A percentile compares a stretch with the other conserved stretches of the same genome.
Conservation (phyloP, 2,329 filamentous ascomycete genomes). For the Gliomastix tumulicola region DNA sequence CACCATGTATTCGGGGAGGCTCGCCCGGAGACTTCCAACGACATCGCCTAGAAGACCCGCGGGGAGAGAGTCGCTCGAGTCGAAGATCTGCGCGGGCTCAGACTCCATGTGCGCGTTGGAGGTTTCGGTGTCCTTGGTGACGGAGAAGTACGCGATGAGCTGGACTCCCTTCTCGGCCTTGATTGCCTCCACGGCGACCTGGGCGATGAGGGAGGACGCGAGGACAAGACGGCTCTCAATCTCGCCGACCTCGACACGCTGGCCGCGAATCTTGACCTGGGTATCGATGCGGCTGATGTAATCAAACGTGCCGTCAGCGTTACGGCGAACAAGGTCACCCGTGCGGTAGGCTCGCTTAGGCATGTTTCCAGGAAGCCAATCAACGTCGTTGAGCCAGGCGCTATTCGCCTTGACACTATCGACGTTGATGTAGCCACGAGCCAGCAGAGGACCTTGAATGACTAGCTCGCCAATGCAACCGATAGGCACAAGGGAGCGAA, state of each 20-base stretch:
- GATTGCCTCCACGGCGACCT: slow-evolving; percentile 1
- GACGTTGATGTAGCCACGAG: slow-evolving; percentile 7
- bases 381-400: slow-evolving; percentile 4
- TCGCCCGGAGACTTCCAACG: slow-evolving; percentile 4
- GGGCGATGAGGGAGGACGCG: not conserved
- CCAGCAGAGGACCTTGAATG: slow-evolving; percentile 11
- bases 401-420: slow-evolving; percentile 2
- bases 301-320: slow-evolving; percentile 9
- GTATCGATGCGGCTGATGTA: slow-evolving; percentile 20
- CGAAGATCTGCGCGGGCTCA: no score
- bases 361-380: slow-evolving; percentile 2
- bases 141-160: slow-evolving; percentile 1
- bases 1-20: slow-evolving; percentile 9
- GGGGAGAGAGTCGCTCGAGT: not conserved
- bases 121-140: not conserved
- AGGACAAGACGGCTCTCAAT: slow-evolving; percentile 6
- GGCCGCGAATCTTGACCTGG: slow-evolving; percentile 38
- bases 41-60: slow-evolving; percentile 8
- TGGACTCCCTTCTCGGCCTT: not conserved
- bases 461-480: slow-evolving; percentile 10
- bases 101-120: no score
- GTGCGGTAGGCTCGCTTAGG: slow-evolving; percentile 8
- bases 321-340: slow-evolving; percentile 9
- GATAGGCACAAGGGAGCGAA: slow-evolving; percentile 8
- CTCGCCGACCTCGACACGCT: slow-evolving; percentile 10